Evolutionary conservation across 805 yeast genomes (phyloP), one percentile per base, ranked within the genome.

Genomic region (Wickerhamiella slavikovae): DNA sequence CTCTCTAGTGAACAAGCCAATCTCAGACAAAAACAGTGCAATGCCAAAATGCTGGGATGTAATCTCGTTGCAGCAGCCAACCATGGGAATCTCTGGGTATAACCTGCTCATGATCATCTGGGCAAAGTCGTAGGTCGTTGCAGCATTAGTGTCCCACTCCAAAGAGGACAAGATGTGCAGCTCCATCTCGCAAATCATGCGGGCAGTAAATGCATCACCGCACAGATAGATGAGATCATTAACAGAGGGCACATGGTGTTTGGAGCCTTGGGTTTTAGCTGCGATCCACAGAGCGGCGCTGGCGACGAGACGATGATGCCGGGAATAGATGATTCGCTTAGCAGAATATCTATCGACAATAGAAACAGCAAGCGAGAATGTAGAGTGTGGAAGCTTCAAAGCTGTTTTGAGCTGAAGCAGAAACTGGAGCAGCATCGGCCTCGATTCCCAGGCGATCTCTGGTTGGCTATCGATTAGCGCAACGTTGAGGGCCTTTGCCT

Each of bases 231-330:
- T 68, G 32, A 79, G 60, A 44, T 78, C 91, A 19, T 64, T 57
- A 30, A 77, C 60, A 38, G 78, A 64, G 26, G 92, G 92, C 28
- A 76, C 66, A 41, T 79, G 60, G 35, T 69, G 68, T 45, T 89
- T 64, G 46, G 71, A 71, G 35, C 79, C 79, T 43, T 66, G 66
- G n/a, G 71, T 62, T 49, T 85, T 85, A 16, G 93, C 72, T 2
- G 93, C 79, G 19, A 85, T 64, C 95, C 96, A 85, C 21, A 85
- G 56, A 36, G 93, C 79, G 4, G 93, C 79, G 36, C 92, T 76
- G 19, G 91, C 80, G 8, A 85, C 85, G 31, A 85, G 61, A 51
- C 83, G 94, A 36, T 79, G 71, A 52, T 83, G 96, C 34, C 77
- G 83, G 39, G 72, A 67, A 38, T 76, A 63, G 1, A 83, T 89